A percentile compares a stretch with the other conserved stretches of the same genome.
These are phyloP conservation scores for Trichophyton rubrum DNA, from an alignment of 2,329 filamentous ascomycete genomes.

Conservation along the genomic window DNA sequence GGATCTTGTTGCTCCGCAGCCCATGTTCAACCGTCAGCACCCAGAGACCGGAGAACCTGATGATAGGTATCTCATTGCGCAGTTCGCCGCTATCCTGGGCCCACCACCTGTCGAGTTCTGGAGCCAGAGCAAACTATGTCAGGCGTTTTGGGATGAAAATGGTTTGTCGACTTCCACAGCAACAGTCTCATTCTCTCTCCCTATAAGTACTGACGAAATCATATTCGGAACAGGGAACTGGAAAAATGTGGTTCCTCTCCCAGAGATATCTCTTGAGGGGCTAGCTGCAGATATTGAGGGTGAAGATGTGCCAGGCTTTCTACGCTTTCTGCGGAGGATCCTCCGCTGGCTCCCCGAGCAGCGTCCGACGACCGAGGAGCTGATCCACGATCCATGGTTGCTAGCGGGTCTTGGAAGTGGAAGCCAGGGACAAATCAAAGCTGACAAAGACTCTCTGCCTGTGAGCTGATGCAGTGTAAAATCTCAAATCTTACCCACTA, in stretches of 20 bases:
- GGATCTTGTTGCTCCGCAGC: neutral
- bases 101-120: neutral
- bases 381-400: slow-evolving; percentile 20
- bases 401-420: too few relatives aligned
- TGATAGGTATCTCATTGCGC: neutral
- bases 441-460: too few relatives aligned
- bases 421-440: too few relatives aligned
- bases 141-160: neutral
- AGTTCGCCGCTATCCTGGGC: neutral
- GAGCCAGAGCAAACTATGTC: neutral
- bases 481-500: too few relatives aligned
- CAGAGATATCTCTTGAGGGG: too few relatives aligned
- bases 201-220: too few relatives aligned
- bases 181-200: too few relatives aligned
- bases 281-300: too few relatives aligned
- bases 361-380: slow-evolving; percentile 22
- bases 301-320: slow-evolving; percentile 18
- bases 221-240: too few relatives aligned
- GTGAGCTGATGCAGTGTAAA: too few relatives aligned
- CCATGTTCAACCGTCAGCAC: too few relatives aligned
- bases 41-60: neutral
- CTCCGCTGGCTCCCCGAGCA: slow-evolving; percentile 24
- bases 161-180: neutral
- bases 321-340: slow-evolving; percentile 23
- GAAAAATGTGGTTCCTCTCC: too few relatives aligned